Evolutionary conservation across 495 filamentous ascomycete genomes (phyloP), one percentile per base, ranked within the genome.

Genomic region (Aspergillus kassunensis): DNA sequence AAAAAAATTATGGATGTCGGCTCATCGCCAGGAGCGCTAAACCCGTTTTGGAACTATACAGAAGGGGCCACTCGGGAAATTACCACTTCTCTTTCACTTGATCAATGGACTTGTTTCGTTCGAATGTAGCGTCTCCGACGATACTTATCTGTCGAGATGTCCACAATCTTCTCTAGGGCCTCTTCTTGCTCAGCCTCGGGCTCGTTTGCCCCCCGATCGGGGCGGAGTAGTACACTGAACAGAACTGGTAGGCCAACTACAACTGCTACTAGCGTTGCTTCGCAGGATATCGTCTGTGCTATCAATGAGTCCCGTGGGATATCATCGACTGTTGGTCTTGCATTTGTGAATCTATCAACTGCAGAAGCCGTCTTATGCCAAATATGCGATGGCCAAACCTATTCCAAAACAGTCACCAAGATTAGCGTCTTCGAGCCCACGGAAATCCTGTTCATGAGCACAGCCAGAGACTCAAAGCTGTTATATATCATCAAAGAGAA

Each of bases 371-470:
- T 93, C 31, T 70, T 97, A 11, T 95, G 89, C 64, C 90, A 97
- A 59, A 90, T 96, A 48, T 89, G 86, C 63, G 90, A 96, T 60
- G 90, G 81, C 43, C 90, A 95, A 66, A 91, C 89, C 16, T 95
- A 93, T 64, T 81, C 86, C 51, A 84, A 82, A 64, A 92, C 90
- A 1, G 69, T 91, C 33, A 88, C 90, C 63, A 95, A 95, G 67
- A 74, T 96, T 46, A 75, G 79, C 44, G 80, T 95, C 23, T 89
- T 86, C 58, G 81, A 90, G 54, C 89, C 90, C 18, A 84, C 82
- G 11, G 80, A 87, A 61, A 81, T 90, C 55, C 69, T 96, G 5
- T 81, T 91, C 52, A 80, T 87, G 65, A 81, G 73, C 51, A 84
- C 85, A 12, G 80, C 84, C n/a, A 78, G 80, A 37, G 81, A 82